Conservation (phyloP, 768 basidiomycete genomes). For the Suillus plorans region DNA sequence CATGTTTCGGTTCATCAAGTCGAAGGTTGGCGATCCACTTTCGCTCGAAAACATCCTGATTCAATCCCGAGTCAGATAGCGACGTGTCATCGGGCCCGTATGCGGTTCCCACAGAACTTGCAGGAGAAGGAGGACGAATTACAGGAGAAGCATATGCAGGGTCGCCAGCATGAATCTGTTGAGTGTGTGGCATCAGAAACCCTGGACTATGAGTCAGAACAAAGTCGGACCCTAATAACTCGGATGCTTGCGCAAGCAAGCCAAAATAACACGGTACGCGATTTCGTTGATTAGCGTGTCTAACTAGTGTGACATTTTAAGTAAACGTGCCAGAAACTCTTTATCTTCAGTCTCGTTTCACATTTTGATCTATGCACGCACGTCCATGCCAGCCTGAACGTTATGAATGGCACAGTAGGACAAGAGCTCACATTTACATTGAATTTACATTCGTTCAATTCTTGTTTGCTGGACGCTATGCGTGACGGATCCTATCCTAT, state of each 20-base stretch:
- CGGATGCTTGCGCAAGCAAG: slow-evolving; percentile 5
- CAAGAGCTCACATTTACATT: background rate
- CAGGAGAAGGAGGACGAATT: slow-evolving; percentile 46
- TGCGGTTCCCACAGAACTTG: slow-evolving; percentile 47
- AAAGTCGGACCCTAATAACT: slow-evolving; percentile 1
- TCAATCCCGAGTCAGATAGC: slow-evolving; percentile 38
- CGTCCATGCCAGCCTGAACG: background rate
- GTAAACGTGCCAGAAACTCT: background rate
- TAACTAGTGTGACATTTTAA: background rate
- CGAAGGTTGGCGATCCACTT: slow-evolving; percentile 36
- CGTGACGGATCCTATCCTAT: background rate
- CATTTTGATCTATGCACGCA: background rate
- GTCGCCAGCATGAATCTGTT: slow-evolving; percentile 32
- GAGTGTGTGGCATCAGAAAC: slow-evolving; percentile 29
- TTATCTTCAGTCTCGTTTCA: background rate
- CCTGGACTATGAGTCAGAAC: slow-evolving; percentile 9
- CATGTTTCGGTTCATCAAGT: slow-evolving; percentile 34
- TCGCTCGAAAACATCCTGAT: slow-evolving; percentile 36
- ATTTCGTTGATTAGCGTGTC: slow-evolving; percentile 32
- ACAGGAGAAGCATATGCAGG: slow-evolving; percentile 46
- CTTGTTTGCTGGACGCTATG: background rate
- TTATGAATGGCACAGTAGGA: background rate
- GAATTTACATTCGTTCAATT: background rate
- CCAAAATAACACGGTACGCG: slow-evolving; percentile 28
- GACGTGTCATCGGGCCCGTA: slow-evolving; percentile 47